Evolutionary conservation across 345 rosid genomes (phyloP).

Genomic region (Raphanus raphanistrum): DNA sequence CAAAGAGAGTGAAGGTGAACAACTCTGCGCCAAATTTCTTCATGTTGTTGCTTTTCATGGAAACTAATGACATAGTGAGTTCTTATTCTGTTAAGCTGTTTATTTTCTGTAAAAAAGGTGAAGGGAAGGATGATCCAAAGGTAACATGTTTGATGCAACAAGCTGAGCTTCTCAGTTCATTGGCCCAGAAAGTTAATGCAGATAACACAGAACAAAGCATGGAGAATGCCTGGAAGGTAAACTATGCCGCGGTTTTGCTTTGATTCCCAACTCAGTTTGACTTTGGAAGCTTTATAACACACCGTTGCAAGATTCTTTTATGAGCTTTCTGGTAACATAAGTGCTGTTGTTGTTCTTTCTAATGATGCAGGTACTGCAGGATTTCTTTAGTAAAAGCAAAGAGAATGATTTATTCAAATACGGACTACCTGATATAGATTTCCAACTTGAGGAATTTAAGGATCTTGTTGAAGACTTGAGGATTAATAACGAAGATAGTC

Average conservation of each 20-base stretch:
- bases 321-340: constrained; percentile 9
- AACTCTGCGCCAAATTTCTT: constrained; percentile 8
- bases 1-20: constrained; percentile 58
- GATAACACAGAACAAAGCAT: constrained; percentile 83
- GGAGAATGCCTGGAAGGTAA: constrained; percentile 96
- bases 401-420: constrained; percentile 56
- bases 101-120: constrained; percentile 36
- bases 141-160: constrained; percentile 77
- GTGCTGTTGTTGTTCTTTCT: not conserved
- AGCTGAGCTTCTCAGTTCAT: constrained; percentile 86
- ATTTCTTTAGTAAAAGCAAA: constrained; percentile 65
- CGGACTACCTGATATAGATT: constrained; percentile 57
- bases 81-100: not conserved
- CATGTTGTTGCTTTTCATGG: constrained; percentile 21
- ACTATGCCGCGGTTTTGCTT: not conserved
- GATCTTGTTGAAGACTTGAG: constrained; percentile 67
- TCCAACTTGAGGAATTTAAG: constrained; percentile 71
- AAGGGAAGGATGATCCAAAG: constrained; percentile 83
- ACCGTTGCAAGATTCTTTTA: not conserved
- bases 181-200: constrained; percentile 65
- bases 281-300: no score
- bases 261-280: no score
- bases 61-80: not conserved
- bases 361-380: constrained; percentile 69
- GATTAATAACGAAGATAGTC: constrained; percentile 61